Evolutionary conservation across 2,329 filamentous ascomycete species (phyloP).

Genomic region (Pseudogymnoascus sp.): DNA sequence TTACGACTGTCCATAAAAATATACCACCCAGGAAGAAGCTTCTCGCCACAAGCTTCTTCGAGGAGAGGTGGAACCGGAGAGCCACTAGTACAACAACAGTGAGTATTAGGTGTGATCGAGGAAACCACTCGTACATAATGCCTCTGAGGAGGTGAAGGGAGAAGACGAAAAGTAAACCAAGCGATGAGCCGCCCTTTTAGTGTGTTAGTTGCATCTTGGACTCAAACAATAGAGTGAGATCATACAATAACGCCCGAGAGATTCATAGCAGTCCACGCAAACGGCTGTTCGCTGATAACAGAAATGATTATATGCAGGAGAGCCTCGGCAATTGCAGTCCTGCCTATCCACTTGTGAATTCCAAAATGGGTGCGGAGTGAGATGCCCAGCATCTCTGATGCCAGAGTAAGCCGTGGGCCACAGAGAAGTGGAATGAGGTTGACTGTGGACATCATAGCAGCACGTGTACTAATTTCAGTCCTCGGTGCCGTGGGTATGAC

Average conservation of each 20-base stretch:
- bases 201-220: not conserved
- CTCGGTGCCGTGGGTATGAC: constrained; percentile 5
- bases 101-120: constrained; percentile 12
- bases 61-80: constrained; percentile 9
- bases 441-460: constrained; percentile 12
- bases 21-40: constrained; percentile 12
- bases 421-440: constrained; percentile 15
- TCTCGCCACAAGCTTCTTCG: constrained; percentile 11
- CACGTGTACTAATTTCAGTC: constrained; percentile 10
- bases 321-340: constrained; percentile 6
- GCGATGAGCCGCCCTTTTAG: constrained; percentile 9
- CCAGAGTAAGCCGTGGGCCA: constrained; percentile 5
- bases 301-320: constrained; percentile 10
- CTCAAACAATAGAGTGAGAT: not conserved
- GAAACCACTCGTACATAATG: constrained; percentile 14
- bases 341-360: constrained; percentile 10
- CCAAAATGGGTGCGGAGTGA: constrained; percentile 9
- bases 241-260: constrained; percentile 10
- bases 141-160: constrained; percentile 9
- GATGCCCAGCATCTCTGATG: constrained; percentile 10
- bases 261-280: constrained; percentile 8
- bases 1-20: constrained; percentile 10
- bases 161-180: constrained; percentile 12
- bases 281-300: not conserved
- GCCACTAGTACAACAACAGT: constrained; percentile 9